Evolutionary conservation across 2,329 filamentous ascomycete species (phyloP).

Genomic region (Aureobasidium sp.): DNA sequence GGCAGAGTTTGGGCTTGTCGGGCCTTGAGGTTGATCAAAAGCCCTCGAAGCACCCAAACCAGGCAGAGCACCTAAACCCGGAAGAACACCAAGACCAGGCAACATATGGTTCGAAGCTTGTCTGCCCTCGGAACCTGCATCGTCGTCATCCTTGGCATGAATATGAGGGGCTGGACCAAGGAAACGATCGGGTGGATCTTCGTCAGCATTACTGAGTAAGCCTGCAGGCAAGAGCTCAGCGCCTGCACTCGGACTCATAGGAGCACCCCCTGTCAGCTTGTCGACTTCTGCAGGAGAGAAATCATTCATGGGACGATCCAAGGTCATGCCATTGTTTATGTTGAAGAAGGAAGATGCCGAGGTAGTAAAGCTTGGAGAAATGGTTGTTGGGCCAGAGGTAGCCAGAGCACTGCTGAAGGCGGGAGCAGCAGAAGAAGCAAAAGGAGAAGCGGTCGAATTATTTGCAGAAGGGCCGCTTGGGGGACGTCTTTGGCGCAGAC

Average conservation of each 20-base stretch:
- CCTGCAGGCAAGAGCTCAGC: constrained; percentile 62
- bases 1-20: constrained; percentile 38
- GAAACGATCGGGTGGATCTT: constrained; percentile 18
- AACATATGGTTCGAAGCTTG: constrained; percentile 21
- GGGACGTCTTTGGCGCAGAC: constrained; percentile 31
- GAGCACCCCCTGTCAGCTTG: constrained; percentile 56
- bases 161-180: constrained; percentile 13
- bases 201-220: constrained; percentile 35
- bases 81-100: constrained; percentile 30
- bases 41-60: constrained; percentile 20
- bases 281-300: constrained; percentile 59
- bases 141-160: constrained; percentile 20
- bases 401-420: constrained; percentile 36
- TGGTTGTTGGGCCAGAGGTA: constrained; percentile 33
- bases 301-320: constrained; percentile 36
- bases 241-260: constrained; percentile 70
- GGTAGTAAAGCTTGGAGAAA: constrained; percentile 47
- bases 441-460: constrained; percentile 31
- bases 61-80: constrained; percentile 35
- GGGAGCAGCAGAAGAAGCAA: constrained; percentile 34
- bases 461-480: constrained; percentile 27
- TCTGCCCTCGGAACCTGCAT: constrained; percentile 22
- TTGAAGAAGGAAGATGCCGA: constrained; percentile 46
- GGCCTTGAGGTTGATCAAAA: constrained; percentile 26
- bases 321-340: constrained; percentile 56